phyloP scores from a whole-genome alignment of 768 basidiomycete genomes.

The Lentinula detonsa region DNA sequence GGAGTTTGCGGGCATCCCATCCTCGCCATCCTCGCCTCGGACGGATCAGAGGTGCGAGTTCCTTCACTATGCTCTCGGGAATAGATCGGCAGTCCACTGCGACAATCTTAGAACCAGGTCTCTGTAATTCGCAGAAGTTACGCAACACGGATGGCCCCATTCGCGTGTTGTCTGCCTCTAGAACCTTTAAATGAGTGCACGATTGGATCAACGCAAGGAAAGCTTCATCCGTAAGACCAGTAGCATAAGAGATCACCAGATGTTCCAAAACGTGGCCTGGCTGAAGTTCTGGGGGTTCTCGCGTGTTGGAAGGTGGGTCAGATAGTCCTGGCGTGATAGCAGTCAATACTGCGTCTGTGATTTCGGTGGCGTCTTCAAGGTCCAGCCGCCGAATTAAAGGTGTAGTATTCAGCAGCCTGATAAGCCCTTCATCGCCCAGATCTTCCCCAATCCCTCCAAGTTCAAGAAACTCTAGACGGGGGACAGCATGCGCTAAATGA shows the following conservation, averaged over 20 bases:
- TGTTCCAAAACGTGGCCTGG: conserved; percentile 70
- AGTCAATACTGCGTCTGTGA: conserved; percentile 68
- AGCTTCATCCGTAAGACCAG: conserved; percentile 57
- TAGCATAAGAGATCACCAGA: conserved; percentile 63
- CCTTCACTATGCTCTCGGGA: conserved; percentile 55
- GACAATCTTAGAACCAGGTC: conserved; percentile 53
- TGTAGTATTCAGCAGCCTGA: conserved; percentile 62
- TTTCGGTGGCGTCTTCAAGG: conserved; percentile 74
- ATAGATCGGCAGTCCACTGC: conserved; percentile 75
- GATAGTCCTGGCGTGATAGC: conserved; percentile 47
- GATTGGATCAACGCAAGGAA: conserved; percentile 56
- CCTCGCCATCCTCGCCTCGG: conserved; percentile 70
- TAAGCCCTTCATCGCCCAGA: conserved; percentile 67
- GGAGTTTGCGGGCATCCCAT: conserved; percentile 65
- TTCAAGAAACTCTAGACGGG: conserved; percentile 72
- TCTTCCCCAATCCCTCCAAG: conserved; percentile 68
- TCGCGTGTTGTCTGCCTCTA: conserved; percentile 82
- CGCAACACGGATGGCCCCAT: conserved; percentile 53
- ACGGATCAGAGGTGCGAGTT: conserved; percentile 50
- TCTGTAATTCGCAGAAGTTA: conserved; percentile 58
- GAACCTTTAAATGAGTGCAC: conserved; percentile 54
- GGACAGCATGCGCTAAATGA: conserved; percentile 64
- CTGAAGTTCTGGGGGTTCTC: conserved; percentile 10
- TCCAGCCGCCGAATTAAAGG: conserved; percentile 73
- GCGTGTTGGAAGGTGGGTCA: neutral